A percentile compares a stretch with the other conserved stretches of the same genome.
phyloP scores from a whole-genome alignment of 495 filamentous ascomycete genomes.

The Elaphomyces granulatus region DNA sequence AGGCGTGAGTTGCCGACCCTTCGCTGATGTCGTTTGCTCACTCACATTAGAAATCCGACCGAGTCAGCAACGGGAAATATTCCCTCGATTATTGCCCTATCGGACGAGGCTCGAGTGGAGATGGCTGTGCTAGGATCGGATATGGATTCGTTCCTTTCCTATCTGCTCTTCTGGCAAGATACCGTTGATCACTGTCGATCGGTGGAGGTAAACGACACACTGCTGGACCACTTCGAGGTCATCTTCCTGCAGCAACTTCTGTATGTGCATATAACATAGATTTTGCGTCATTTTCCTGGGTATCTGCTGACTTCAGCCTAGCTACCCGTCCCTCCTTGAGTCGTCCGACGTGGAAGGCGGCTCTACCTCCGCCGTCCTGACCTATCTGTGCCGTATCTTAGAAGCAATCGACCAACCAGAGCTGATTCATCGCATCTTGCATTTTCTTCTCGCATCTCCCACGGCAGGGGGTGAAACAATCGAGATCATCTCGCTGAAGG shows the following conservation, averaged over 20 bases:
- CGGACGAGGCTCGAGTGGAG: constrained; percentile 48
- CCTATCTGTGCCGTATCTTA: constrained; percentile 80
- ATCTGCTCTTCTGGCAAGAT: constrained; percentile 95
- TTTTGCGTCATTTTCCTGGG: constrained; percentile 1
- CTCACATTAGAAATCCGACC: constrained; percentile 24
- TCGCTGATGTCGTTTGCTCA: neutral
- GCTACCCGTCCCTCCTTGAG: constrained; percentile 83
- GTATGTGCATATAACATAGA: constrained; percentile 37
- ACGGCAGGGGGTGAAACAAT: constrained; percentile 14
- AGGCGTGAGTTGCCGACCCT: neutral
- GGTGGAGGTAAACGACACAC: constrained; percentile 73
- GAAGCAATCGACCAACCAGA: constrained; percentile 85
- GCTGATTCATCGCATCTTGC: constrained; percentile 82
- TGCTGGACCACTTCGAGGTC: constrained; percentile 94
- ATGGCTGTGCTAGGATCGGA: constrained; percentile 50
- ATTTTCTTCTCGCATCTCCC: constrained; percentile 77
- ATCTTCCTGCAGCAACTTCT: constrained; percentile 90
- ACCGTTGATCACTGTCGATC: constrained; percentile 91
- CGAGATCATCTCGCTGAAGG: constrained; percentile 23
- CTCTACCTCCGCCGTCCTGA: constrained; percentile 88
- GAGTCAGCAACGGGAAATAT: constrained; percentile 56
- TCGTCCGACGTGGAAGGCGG: constrained; percentile 95
- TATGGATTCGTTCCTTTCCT: constrained; percentile 86
- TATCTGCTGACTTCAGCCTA: constrained; percentile 6
- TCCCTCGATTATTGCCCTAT: constrained; percentile 70